Evolutionary conservation across 129 eudicot genomes (phyloP).

Genomic region (Flaveria linearis): DNA sequence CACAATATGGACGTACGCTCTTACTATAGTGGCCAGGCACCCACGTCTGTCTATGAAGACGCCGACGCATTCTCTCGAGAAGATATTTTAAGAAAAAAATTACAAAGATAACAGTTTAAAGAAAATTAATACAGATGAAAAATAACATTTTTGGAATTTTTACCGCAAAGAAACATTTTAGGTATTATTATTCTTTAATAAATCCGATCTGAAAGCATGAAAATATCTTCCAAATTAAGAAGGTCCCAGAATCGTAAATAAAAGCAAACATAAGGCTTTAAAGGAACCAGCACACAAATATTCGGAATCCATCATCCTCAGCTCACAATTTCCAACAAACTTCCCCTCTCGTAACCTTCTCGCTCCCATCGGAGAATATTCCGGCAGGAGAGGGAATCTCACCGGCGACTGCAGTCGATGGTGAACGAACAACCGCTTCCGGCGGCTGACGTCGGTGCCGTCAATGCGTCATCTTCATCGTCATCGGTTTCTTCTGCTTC

Average conservation of each 20-base stretch:
- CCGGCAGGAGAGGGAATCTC: slow-evolving; percentile 9
- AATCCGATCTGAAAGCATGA: background rate
- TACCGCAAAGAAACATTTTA: too few relatives aligned
- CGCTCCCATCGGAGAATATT: slow-evolving; percentile 23
- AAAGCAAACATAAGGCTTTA: slow-evolving; percentile 1
- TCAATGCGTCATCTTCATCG: slow-evolving; percentile 16
- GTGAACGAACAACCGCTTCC: slow-evolving; percentile 46
- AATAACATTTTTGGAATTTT: too few relatives aligned
- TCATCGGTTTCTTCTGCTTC: slow-evolving; percentile 37
- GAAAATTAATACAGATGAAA: too few relatives aligned
- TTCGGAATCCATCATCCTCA: slow-evolving; percentile 27
- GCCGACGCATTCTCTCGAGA: too few relatives aligned
- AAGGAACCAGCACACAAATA: background rate
- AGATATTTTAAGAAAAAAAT: too few relatives aligned
- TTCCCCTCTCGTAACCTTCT: slow-evolving; percentile 22
- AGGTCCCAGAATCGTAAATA: slow-evolving; percentile 12
- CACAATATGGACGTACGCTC: too few relatives aligned
- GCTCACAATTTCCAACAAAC: slow-evolving; percentile 6
- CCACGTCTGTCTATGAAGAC: too few relatives aligned
- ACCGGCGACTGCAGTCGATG: slow-evolving; percentile 29
- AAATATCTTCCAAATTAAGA: background rate
- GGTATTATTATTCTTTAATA: too few relatives aligned
- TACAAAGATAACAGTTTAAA: too few relatives aligned
- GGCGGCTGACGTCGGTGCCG: slow-evolving; percentile 31
- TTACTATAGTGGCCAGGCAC: too few relatives aligned